These are phyloP conservation scores for Carex cristatella DNA, from an alignment of 176 grass and related monocot genomes.

Conservation along the genomic window DNA sequence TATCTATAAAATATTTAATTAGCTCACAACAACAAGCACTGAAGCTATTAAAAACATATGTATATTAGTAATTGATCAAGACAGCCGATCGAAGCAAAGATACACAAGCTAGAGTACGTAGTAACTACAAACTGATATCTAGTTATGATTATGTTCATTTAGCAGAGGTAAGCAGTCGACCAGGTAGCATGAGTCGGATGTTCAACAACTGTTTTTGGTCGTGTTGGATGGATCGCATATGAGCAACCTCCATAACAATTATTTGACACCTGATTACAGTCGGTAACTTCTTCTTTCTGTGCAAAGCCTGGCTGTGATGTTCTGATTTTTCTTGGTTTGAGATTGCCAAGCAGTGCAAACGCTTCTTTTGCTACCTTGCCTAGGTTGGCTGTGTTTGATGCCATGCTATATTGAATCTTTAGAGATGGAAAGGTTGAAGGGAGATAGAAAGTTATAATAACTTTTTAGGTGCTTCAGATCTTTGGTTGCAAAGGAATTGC, in stretches of 20 bases:
- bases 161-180: background rate
- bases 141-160: background rate
- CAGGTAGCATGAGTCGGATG: constrained; percentile 1
- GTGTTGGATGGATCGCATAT: constrained; percentile 2
- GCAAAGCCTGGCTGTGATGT: background rate
- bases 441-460: background rate
- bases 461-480: background rate
- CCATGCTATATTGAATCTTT: constrained; percentile 1
- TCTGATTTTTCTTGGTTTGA: constrained; percentile 14
- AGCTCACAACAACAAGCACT: background rate
- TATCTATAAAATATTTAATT: background rate
- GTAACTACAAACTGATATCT: background rate
- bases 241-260: background rate
- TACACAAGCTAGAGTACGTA: background rate
- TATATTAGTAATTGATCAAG: background rate
- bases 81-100: background rate
- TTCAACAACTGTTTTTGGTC: background rate
- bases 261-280: background rate
- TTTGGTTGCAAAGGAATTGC: background rate
- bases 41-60: background rate
- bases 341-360: background rate
- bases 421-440: background rate
- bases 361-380: background rate
- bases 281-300: background rate
- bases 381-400: background rate